Evolutionary conservation across 441 rosid genomes (phyloP).

Genomic region (Pelargonium myrrhifolium): DNA sequence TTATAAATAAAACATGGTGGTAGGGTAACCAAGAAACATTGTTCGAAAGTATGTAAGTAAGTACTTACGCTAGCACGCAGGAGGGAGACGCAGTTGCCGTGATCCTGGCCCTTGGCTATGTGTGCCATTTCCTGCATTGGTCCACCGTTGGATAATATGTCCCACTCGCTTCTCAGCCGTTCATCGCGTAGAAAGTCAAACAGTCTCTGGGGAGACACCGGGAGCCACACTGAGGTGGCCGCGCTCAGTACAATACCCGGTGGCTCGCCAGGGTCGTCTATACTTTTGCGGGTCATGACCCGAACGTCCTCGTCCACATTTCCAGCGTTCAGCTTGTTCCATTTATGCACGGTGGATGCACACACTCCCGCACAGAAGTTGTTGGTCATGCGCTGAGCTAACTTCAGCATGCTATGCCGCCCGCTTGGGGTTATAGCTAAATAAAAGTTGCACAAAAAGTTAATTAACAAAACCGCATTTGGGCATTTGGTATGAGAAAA

Average conservation of each 20-base stretch:
- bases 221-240: constrained; percentile 89
- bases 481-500: not conserved
- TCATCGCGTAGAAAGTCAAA: constrained; percentile 82
- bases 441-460: constrained; percentile 22
- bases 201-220: constrained; percentile 59
- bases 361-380: constrained; percentile 86
- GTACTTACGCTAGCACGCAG: constrained; percentile 52
- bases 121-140: constrained; percentile 94
- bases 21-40: too few species aligned
- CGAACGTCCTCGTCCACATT: constrained; percentile 77
- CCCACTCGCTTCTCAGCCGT: constrained; percentile 88
- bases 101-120: constrained; percentile 82
- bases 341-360: constrained; percentile 62
- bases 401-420: constrained; percentile 75
- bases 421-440: constrained; percentile 47
- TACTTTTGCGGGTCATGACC: constrained; percentile 75
- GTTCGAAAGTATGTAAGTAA: not conserved
- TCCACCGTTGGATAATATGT: constrained; percentile 76
- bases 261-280: constrained; percentile 81
- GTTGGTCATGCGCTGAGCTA: constrained; percentile 82
- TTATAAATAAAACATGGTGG: too few species aligned
- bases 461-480: not conserved
- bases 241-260: constrained; percentile 85
- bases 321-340: constrained; percentile 70
- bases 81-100: constrained; percentile 84